phyloP scores from a whole-genome alignment of 495 filamentous ascomycete species.

The Aspergillus avenaceus region DNA sequence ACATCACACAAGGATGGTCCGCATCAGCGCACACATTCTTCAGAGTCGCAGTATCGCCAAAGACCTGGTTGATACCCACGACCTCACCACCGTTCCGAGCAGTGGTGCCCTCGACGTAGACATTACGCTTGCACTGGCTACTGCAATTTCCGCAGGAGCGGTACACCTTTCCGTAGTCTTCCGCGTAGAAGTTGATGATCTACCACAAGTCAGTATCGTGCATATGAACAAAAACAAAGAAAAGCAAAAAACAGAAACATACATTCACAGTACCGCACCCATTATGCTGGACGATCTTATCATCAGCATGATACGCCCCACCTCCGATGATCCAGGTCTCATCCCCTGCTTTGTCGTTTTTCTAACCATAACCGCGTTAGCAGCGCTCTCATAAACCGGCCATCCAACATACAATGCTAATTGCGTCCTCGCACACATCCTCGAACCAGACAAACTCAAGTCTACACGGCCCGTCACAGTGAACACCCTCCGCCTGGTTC shows the following conservation, averaged over 20 bases:
- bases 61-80: conserved; percentile 23
- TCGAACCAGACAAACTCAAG: conserved; percentile 21
- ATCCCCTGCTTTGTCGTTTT: conserved; percentile 14
- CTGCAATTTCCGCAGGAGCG: conserved; percentile 24
- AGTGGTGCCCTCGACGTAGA: conserved; percentile 17
- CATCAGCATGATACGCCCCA: conserved; percentile 50
- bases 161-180: conserved; percentile 25
- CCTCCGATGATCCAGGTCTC: conserved; percentile 44
- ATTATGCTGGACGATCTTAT: conserved; percentile 64
- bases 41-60: conserved; percentile 30
- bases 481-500: conserved; percentile 16
- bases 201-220: neutral
- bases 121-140: conserved; percentile 20
- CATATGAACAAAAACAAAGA: too few relatives aligned
- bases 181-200: conserved; percentile 42
- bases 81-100: conserved; percentile 16
- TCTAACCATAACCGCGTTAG: conserved; percentile 1
- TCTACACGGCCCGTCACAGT: conserved; percentile 13
- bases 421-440: conserved; percentile 18
- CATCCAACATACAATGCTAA: conserved; percentile 14
- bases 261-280: conserved; percentile 54
- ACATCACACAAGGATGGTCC: conserved; percentile 5
- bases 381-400: too few relatives aligned
- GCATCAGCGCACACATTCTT: conserved; percentile 15
- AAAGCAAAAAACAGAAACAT: conserved; percentile 19